phyloP scores from a whole-genome alignment of 805 yeast species.

The Zygosaccharomyces lentus region DNA sequence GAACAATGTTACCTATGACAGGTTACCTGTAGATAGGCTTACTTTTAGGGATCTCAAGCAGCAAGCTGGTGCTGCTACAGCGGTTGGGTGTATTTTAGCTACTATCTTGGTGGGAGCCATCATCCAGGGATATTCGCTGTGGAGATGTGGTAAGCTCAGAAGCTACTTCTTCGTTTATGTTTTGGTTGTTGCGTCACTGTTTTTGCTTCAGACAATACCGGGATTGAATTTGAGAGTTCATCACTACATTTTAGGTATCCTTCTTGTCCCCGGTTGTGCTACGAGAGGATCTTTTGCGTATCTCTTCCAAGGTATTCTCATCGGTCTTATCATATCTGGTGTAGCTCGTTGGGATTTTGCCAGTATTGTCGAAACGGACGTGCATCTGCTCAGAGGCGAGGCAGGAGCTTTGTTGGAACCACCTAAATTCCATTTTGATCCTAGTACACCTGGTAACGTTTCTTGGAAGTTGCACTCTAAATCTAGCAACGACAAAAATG shows the following conservation, averaged over 20 bases:
- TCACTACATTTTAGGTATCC: slow-evolving; percentile 74
- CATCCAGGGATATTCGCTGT: slow-evolving; percentile 71
- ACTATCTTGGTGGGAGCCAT: slow-evolving; percentile 52
- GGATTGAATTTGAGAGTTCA: slow-evolving; percentile 72
- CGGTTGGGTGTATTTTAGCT: slow-evolving; percentile 50
- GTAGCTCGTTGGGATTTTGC: slow-evolving; percentile 92
- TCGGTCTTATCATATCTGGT: slow-evolving; percentile 81
- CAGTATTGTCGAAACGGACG: slow-evolving; percentile 74
- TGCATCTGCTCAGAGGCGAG: slow-evolving; percentile 65
- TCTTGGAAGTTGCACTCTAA: slow-evolving; percentile 27
- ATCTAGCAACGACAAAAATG: slow-evolving; percentile 27
- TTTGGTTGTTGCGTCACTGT: slow-evolving; percentile 41
- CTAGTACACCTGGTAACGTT: slow-evolving; percentile 17
- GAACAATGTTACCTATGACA: slow-evolving; percentile 83
- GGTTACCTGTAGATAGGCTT: slow-evolving; percentile 82
- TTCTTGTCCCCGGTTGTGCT: slow-evolving; percentile 78
- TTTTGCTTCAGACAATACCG: slow-evolving; percentile 49
- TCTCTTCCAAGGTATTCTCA: slow-evolving; percentile 74
- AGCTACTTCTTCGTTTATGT: slow-evolving; percentile 55
- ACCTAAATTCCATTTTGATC: slow-evolving; percentile 40
- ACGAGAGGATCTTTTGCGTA: slow-evolving; percentile 68
- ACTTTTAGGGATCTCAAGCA: slow-evolving; percentile 64
- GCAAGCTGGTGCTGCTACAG: slow-evolving; percentile 72
- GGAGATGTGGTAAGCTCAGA: slow-evolving; percentile 70
- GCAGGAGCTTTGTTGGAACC: slow-evolving; percentile 52